phyloP scores from a whole-genome alignment of 192 early-diverging fungal species.

The Entomortierella lignicola region DNA sequence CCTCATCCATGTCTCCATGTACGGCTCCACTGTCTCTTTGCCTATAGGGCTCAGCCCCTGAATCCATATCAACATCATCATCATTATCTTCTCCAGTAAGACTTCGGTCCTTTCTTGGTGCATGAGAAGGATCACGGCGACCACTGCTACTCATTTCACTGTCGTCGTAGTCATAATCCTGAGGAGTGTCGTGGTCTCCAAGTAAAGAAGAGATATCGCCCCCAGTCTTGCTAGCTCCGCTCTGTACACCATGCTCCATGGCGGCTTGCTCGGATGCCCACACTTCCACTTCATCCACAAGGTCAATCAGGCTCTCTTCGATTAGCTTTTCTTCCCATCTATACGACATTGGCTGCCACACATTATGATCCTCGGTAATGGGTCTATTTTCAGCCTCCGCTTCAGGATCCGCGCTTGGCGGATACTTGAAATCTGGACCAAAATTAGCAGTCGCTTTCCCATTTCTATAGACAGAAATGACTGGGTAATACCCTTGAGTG shows the following conservation, averaged over 20 bases:
- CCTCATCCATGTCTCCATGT: conserved; percentile 1
- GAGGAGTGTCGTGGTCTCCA: background rate
- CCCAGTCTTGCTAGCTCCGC: background rate
- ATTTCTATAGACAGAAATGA: conserved; percentile 70
- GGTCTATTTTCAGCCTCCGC: conserved; percentile 32
- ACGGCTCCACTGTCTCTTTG: conserved; percentile 6
- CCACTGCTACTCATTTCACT: conserved; percentile 32
- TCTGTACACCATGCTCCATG: conserved; percentile 10
- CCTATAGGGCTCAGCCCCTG: conserved; percentile 14
- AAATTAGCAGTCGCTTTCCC: conserved; percentile 71
- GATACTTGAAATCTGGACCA: conserved; percentile 71
- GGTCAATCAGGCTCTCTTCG: conserved; percentile 70
- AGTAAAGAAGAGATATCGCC: background rate
- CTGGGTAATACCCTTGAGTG: conserved; percentile 73
- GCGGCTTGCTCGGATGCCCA: conserved; percentile 55
- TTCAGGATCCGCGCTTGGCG: conserved; percentile 59
- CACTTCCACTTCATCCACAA: conserved; percentile 69
- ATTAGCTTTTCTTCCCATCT: conserved; percentile 66
- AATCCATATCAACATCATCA: conserved; percentile 39
- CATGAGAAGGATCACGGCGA: background rate
- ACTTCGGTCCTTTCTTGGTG: background rate
- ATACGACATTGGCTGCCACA: conserved; percentile 69
- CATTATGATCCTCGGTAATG: conserved; percentile 1
- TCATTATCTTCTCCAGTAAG: conserved; percentile 3
- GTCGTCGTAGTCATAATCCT: conserved; percentile 24